Conservation (phyloP, 2,329 filamentous ascomycete genomes). For the Neophaeococcomyces mojaviensis region DNA sequence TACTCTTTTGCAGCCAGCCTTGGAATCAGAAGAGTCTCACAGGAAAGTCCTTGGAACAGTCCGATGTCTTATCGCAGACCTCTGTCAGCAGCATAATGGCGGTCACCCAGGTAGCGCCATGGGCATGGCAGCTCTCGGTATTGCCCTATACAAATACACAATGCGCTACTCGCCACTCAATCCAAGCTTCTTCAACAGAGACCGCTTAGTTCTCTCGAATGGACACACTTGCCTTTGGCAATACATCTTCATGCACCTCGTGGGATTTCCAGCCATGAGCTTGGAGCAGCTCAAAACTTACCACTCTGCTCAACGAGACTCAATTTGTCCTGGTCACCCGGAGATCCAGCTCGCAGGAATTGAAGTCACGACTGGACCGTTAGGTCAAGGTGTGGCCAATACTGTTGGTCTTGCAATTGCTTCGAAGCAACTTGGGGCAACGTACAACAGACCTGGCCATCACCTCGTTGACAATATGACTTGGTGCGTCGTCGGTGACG, state of each 20-base stretch:
- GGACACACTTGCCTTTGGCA: conserved; percentile 99
- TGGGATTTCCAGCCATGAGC: conserved; percentile 77
- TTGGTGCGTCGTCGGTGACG: conserved; percentile 93
- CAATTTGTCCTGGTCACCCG: conserved; percentile 90
- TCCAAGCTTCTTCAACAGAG: conserved; percentile 91
- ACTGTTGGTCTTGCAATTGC: conserved; percentile 96
- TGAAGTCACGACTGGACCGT: conserved; percentile 95
- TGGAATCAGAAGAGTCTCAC: no score
- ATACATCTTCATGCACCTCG: conserved; percentile 94
- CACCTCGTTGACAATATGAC: conserved; percentile 94
- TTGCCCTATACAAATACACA: conserved; percentile 98
- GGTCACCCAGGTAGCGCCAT: conserved; percentile 98
- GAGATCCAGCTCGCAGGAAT: conserved; percentile 96
- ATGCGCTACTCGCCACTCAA: conserved; percentile 99
- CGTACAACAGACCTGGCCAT: conserved; percentile 95
- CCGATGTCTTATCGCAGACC: no score
- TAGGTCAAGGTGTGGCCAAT: conserved; percentile 95
- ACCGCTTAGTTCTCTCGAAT: conserved; percentile 99
- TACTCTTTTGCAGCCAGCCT: no score
- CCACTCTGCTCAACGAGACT: conserved; percentile 59
- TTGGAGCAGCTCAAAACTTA: conserved; percentile 88
- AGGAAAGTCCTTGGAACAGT: no score
- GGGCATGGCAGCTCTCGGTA: conserved; percentile 88
- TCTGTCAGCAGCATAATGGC: no score
- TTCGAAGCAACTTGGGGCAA: conserved; percentile 80